Conservation (phyloP, 805 yeast genomes). For the Lipomyces japonicus region DNA sequence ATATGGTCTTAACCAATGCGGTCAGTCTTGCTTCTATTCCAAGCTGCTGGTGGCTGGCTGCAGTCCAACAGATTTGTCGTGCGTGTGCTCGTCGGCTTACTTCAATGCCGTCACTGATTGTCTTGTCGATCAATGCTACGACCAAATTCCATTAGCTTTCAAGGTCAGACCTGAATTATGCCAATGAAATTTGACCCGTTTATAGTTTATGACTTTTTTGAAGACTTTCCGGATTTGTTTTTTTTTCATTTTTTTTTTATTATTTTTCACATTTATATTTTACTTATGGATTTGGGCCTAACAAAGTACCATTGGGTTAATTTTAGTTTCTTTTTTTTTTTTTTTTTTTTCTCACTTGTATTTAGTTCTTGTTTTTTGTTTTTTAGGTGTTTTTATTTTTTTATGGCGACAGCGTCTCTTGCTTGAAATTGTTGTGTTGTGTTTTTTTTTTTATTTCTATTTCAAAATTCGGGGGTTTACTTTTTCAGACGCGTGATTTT, state of each 20-base stretch:
- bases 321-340: background rate
- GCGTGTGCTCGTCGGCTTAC: conserved; percentile 27
- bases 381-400: background rate
- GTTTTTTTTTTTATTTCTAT: no score
- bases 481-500: no score
- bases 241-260: background rate
- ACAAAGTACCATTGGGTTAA: no score
- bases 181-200: conserved; percentile 2
- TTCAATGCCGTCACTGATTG: conserved; percentile 30
- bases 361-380: background rate
- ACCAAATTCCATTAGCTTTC: conserved; percentile 29
- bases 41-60: conserved; percentile 24
- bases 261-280: background rate
- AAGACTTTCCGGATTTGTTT: background rate
- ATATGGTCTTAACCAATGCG: conserved; percentile 25
- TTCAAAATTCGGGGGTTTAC: no score
- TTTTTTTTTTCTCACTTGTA: background rate
- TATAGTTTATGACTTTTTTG: background rate
- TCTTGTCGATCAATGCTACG: conserved; percentile 26
- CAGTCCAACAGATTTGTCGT: conserved; percentile 18
- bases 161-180: conserved; percentile 24
- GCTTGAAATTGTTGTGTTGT: no score
- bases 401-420: no score
- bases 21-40: conserved; percentile 27
- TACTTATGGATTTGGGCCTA: conserved; percentile 5